phyloP scores from a whole-genome alignment of 805 yeast species.

The Starmerella etchellsii region DNA sequence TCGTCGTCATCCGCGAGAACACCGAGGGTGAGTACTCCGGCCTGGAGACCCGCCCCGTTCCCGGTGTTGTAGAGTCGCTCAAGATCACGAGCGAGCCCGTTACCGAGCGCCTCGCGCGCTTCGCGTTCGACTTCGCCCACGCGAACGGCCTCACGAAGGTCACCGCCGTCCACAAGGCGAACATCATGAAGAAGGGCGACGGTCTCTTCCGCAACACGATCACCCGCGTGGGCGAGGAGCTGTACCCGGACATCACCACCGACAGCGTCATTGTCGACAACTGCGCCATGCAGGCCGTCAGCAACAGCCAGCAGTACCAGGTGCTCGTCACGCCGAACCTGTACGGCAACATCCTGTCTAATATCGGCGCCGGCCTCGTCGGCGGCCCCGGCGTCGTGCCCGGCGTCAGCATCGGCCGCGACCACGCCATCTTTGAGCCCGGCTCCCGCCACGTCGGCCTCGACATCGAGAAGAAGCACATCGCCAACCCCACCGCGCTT shows the following conservation, averaged over 20 bases:
- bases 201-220: slow-evolving; percentile 94
- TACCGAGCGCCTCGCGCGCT: slow-evolving; percentile 94
- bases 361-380: slow-evolving; percentile 93
- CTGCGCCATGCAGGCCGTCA: slow-evolving; percentile 98
- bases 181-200: slow-evolving; percentile 97
- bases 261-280: slow-evolving; percentile 95
- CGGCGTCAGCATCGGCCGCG: slow-evolving; percentile 97
- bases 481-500: slow-evolving; percentile 98
- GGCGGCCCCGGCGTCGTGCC: slow-evolving; percentile 99
- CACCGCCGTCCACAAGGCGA: slow-evolving; percentile 97
- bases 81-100: slow-evolving; percentile 89
- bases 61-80: slow-evolving; percentile 94
- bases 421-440: slow-evolving; percentile 95
- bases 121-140: slow-evolving; percentile 90
- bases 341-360: slow-evolving; percentile 94
- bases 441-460: slow-evolving; percentile 99
- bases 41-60: slow-evolving; percentile 69
- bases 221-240: slow-evolving; percentile 65
- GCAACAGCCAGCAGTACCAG: slow-evolving; percentile 95
- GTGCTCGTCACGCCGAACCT: slow-evolving; percentile 95
- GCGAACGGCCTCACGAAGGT: slow-evolving; percentile 85
- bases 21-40: slow-evolving; percentile 99
- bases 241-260: slow-evolving; percentile 65
- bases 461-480: slow-evolving; percentile 85
- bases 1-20: slow-evolving; percentile 95